Evolutionary conservation across 2,329 filamentous ascomycete species (phyloP), one percentile per base, ranked within the genome.

Genomic region (Cercospora zeae-maydis): DNA sequence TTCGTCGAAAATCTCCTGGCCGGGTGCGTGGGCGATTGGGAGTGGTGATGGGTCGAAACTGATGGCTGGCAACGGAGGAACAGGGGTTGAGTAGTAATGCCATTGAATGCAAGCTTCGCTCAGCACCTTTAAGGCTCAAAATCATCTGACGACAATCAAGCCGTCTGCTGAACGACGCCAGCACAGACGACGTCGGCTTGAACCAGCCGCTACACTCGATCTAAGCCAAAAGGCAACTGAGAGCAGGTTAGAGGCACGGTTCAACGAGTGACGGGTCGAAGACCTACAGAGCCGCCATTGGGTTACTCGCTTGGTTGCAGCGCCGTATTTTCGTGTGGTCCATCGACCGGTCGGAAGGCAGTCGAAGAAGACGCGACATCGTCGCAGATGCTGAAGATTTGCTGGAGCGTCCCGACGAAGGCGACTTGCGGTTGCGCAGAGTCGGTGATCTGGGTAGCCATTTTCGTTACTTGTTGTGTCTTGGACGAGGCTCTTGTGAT

Each of bases 371-470:
- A n/a, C 57, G 34, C 57, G 57, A 60, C 57, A 58, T 58, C 16
- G 54, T 64, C 62, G 62, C 45, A 61, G 54, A 64, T 61, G 54
- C 16, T 33, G 58, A 61, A 64, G 58, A 64, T 42, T 49, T 61
- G 58, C 58, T 39, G 62, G 52, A 64, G 58, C 53, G 58, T 53
- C 62, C 49, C 45, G 53, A 27, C 37, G 30, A 19, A 34, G 57
- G 37, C 24, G 42, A 42, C 16, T 49, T 56, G 59, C 52, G 53
- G 16, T 42, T 56, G 59, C 52, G 31, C 52, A 36, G n/a, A 19
- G n/a, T 39, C 27, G 42, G 59, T 67, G 11, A 65, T 59, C 16
- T 67, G 68, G 19, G 60, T 68, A 58, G 66, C 63, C 42, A 59
- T 69, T 3, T 13, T 67, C 59, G 57, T 63, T 63, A 63, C 57